Base-by-base conservation (phyloP, 345 rosid species). In the Sisymbrium irio region DNA sequence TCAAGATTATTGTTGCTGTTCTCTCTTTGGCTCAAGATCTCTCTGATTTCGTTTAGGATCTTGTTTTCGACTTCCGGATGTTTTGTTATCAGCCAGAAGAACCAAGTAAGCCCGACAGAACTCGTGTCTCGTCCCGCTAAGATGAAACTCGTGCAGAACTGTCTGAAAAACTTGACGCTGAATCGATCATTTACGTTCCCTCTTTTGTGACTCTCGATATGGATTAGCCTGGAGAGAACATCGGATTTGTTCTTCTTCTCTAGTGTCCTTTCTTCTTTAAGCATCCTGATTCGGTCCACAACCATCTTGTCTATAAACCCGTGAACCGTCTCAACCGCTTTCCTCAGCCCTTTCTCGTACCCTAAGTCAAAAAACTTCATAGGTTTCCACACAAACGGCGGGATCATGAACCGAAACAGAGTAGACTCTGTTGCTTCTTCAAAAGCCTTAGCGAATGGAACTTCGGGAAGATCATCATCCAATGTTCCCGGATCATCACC, bases 101-200 rank as follows among this genome's bases (percentile, higher is more conserved):
- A 90, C 91, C 95, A 90, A 17, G 83, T 79, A 58, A 92, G 61
- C 25, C 84, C 96, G 0, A 88, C 90, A 0, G 95, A 92, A 64
- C 92, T 88, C 47, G 98, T 88, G 83, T 92, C 96, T 11, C 94
- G 79, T 19, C 92, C 94, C 6, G 94, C 98, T 36, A 92, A 76
- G 44, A 90, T 85, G 59, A 88, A 84, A 60, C 88, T 89, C 3
- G 87, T 44, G 40, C 88, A 85, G 65, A 88, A 88, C 65, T 92
- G 92, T 65, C 81, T 80, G 30, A 84, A 84, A 78, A 79, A 87
- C 73, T 80, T 78, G 3, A 74, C 68, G 0, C 78, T 77, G 13
- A 82, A 75, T n/a, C 27, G 35, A 59, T 61, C 72, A 25, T 72
- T 66, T 12, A 15, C 59, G 41, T 78, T 18, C n/a, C 74, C 63